A percentile compares a stretch with the other conserved stretches of the same genome.
phyloP scores from a whole-genome alignment of 768 basidiomycete species.

The Punctularia strigosozonata region DNA sequence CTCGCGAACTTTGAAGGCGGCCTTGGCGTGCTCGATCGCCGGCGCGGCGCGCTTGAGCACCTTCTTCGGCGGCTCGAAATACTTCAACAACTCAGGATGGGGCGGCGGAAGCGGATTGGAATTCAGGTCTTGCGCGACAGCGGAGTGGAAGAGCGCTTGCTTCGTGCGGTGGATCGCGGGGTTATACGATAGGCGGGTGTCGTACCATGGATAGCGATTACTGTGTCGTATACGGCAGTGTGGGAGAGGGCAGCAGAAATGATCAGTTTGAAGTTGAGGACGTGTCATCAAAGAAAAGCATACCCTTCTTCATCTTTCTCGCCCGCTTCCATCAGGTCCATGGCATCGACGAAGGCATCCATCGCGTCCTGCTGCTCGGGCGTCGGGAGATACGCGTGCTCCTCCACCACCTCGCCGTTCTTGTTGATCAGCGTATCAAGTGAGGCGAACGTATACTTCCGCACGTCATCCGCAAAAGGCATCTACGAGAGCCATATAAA shows the following conservation, averaged over 20 bases:
- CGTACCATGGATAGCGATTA: slow-evolving; percentile 61
- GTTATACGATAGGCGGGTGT: slow-evolving; percentile 68
- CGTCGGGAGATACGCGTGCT: slow-evolving; percentile 79
- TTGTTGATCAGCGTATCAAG: slow-evolving; percentile 62
- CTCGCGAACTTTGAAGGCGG: slow-evolving; percentile 65
- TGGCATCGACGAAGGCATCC: slow-evolving; percentile 77
- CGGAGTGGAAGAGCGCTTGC: slow-evolving; percentile 86
- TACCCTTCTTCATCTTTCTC: slow-evolving; percentile 72
- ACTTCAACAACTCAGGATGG: slow-evolving; percentile 76
- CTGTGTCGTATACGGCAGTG: slow-evolving; percentile 22
- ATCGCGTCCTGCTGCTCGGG: slow-evolving; percentile 68
- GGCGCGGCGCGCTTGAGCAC: slow-evolving; percentile 49
- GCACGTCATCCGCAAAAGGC: slow-evolving; percentile 92
- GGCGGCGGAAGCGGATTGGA: slow-evolving; percentile 73
- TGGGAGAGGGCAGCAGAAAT: background rate
- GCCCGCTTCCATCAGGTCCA: slow-evolving; percentile 75
- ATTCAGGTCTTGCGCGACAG: slow-evolving; percentile 63
- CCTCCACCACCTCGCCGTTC: slow-evolving; percentile 58
- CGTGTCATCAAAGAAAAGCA: no score
- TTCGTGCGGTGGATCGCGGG: slow-evolving; percentile 86
- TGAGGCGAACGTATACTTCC: slow-evolving; percentile 79
- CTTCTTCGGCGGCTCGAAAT: slow-evolving; percentile 65
- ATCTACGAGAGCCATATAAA: no score
- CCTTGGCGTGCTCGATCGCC: slow-evolving; percentile 49
- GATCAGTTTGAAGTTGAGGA: slow-evolving; percentile 2